Evolutionary conservation across 768 basidiomycete species (phyloP).

Genomic region (Thelephora aurantiotincta): DNA sequence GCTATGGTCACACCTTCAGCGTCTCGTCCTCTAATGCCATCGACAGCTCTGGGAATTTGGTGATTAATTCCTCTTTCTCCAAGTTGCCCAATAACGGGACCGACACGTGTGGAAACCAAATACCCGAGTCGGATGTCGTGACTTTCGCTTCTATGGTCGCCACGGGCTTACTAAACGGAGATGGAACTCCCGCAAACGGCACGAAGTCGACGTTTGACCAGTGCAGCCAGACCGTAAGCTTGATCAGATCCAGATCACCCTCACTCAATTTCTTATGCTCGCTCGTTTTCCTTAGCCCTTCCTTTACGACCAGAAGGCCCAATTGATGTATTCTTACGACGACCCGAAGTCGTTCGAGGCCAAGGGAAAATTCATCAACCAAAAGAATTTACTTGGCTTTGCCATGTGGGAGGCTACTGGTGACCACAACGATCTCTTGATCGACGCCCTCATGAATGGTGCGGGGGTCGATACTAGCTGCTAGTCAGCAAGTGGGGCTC

Average conservation of each 20-base stretch:
- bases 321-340: constrained; percentile 22
- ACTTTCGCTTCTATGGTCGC: constrained; percentile 45
- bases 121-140: constrained; percentile 38
- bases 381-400: constrained; percentile 23
- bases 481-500: neutral
- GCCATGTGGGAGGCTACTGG: constrained; percentile 32
- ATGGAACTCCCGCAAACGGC: constrained; percentile 27
- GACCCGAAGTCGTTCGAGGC: constrained; percentile 19
- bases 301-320: constrained; percentile 15
- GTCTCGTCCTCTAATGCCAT: constrained; percentile 24
- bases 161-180: constrained; percentile 32
- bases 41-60: constrained; percentile 18
- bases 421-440: constrained; percentile 23
- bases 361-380: constrained; percentile 27
- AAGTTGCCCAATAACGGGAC: constrained; percentile 28
- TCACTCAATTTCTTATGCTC: neutral
- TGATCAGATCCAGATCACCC: neutral
- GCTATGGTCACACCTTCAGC: constrained; percentile 66
- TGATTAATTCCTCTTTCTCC: constrained; percentile 37
- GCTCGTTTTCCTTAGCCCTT: constrained; percentile 13
- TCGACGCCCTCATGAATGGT: constrained; percentile 18
- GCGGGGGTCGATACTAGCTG: neutral
- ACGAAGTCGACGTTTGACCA: constrained; percentile 26
- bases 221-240: constrained; percentile 18
- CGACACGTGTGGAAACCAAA: constrained; percentile 42